Base-by-base conservation (phyloP, 306 rosid species). In the Echinosophora koreensis region DNA sequence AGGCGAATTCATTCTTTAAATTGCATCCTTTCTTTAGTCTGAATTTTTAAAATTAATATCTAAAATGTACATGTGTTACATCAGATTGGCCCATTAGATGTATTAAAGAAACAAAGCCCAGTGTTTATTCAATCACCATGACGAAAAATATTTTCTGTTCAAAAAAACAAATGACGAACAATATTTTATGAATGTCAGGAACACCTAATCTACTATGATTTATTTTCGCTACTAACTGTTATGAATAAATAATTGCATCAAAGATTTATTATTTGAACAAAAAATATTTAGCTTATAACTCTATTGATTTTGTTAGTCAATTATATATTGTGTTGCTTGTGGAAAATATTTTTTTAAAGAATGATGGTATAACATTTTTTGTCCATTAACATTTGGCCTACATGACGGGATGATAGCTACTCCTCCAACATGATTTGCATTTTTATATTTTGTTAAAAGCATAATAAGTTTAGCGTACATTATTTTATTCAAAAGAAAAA, bases 251-350 rank as follows among this genome's bases (percentile, higher is more conserved):
- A 71, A 64, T 38, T 71, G 2, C 51, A 15, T 70, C 71, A 77
- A 17, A 69, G 59, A 71, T 41, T 13, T 70, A 14, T 66, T 5
- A 34, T 34, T 3, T 54, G 11, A 15, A 76, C 35, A 12, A 5
- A 73, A 28, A 32, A 8, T 22, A 56, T 56, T 14, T 4, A 37
- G 30, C 55, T 56, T 12, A 16, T 16, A 30, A 17, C 58, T 16
- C 59, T 22, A 37, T 70, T 64, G 10, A 44, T 52, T 70, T 65
- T 13, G 32, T n/a, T 12, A 37, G 10, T 77, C 32, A 51, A 70
- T 82, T 62, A 41, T 41, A 41, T 41, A 76, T 61, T 69, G 76
- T 69, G 79, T 69, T 66, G 37, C 75, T 56, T 79, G 56, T 13
- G 67, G 7, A 41, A 22, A 70, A 38, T 32, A 17, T 32, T 66